Conservation (phyloP, 306 rosid genomes). For the Prunus fruticosa region DNA sequence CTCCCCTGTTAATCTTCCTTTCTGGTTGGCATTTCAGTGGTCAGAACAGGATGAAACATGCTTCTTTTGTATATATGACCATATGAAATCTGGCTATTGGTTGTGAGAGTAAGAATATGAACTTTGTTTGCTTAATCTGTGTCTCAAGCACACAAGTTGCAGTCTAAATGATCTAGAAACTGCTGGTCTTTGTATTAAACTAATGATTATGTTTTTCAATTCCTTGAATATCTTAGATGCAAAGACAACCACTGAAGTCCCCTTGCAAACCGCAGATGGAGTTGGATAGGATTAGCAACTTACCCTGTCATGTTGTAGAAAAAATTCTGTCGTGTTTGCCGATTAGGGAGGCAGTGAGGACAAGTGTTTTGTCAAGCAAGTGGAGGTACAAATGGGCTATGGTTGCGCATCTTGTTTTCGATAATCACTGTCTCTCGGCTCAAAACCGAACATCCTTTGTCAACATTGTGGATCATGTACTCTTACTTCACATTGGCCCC, state of each 20-base stretch:
- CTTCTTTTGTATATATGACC: background rate
- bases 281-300: constrained; percentile 48
- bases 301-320: constrained; percentile 50
- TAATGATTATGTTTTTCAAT: background rate
- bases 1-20: background rate
- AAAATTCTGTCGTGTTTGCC: constrained; percentile 48
- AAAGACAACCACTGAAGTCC: constrained; percentile 28
- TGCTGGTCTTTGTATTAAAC: background rate
- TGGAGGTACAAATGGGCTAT: constrained; percentile 68
- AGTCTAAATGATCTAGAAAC: background rate
- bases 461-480: constrained; percentile 60
- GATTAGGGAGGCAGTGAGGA: constrained; percentile 51
- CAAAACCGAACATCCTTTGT: constrained; percentile 33
- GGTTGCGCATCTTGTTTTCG: constrained; percentile 56
- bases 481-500: constrained; percentile 56
- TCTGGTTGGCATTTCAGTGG: background rate
- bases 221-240: constrained; percentile 27
- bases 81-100: background rate
- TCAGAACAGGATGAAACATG: background rate
- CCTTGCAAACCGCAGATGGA: constrained; percentile 34
- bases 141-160: background rate
- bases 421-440: constrained; percentile 27
- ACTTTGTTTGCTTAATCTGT: background rate
- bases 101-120: background rate
- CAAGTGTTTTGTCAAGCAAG: constrained; percentile 58